Percentiles rank a stretch among this genome's conserved stretches.
Conservation (phyloP, 208 protist species). For the Porcisia hertigi region DNA sequence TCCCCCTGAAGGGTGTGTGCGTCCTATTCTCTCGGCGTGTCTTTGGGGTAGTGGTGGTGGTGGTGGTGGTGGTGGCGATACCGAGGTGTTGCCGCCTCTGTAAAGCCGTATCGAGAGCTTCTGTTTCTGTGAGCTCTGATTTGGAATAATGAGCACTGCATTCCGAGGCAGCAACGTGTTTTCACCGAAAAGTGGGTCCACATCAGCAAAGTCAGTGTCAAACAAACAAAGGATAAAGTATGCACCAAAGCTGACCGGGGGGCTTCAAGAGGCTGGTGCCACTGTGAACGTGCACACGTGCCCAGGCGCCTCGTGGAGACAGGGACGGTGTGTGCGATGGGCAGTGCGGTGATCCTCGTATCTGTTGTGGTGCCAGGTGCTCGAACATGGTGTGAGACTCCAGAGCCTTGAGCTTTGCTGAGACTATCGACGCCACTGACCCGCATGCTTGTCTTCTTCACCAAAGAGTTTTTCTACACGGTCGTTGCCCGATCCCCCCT, state of each 20-base stretch:
- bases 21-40: no score
- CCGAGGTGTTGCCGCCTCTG: background rate
- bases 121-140: background rate
- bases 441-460: background rate
- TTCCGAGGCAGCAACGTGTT: background rate
- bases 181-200: background rate
- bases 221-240: background rate
- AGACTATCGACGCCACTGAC: background rate
- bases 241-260: background rate
- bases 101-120: background rate
- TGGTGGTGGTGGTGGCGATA: no score
- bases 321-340: background rate
- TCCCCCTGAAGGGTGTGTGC: no score
- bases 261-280: background rate
- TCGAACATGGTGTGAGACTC: background rate
- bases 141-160: background rate
- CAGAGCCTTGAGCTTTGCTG: background rate
- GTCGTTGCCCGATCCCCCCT: slow-evolving; percentile 2
- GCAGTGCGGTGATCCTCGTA: background rate
- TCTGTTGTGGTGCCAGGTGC: background rate
- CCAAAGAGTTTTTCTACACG: background rate
- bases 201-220: background rate
- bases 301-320: background rate
- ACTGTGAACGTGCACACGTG: background rate
- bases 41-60: no score